phyloP scores from a whole-genome alignment of 2,329 filamentous ascomycete genomes.

The Pyrenophora seminiperda region DNA sequence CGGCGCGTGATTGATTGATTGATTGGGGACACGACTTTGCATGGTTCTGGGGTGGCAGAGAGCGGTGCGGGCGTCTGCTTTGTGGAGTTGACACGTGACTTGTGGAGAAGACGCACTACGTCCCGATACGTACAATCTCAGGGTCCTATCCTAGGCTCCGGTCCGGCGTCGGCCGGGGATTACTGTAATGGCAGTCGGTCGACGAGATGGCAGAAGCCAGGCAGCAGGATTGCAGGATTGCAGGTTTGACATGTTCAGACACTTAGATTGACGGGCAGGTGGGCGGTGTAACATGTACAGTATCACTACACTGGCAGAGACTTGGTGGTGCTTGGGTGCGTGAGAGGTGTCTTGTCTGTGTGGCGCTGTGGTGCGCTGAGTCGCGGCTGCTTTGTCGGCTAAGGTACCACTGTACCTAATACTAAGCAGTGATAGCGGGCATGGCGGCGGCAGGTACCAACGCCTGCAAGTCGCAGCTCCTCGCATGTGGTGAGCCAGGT shows the following conservation, averaged over 20 bases:
- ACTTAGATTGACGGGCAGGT: neutral
- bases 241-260: neutral
- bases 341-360: too few relatives aligned
- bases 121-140: slow-evolving; percentile 1
- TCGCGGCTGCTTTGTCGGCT: slow-evolving; percentile 1
- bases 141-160: slow-evolving; percentile 3
- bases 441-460: slow-evolving; percentile 25
- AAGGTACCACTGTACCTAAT: slow-evolving; percentile 12
- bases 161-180: slow-evolving; percentile 1
- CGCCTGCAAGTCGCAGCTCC: slow-evolving; percentile 7
- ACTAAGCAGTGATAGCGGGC: slow-evolving; percentile 21
- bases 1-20: too few relatives aligned
- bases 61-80: neutral
- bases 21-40: too few relatives aligned
- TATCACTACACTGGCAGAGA: too few relatives aligned
- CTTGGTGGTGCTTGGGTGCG: too few relatives aligned
- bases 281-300: neutral
- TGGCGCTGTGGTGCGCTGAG: neutral
- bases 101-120: slow-evolving; percentile 4
- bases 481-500: slow-evolving; percentile 7
- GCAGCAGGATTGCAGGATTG: neutral
- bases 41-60: too few relatives aligned
- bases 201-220: neutral
- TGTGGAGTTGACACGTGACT: neutral
- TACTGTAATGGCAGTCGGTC: neutral